Percentiles rank a stretch among this genome's conserved stretches.
Evolutionary conservation across 2,329 filamentous ascomycete species (phyloP).

Genomic region (Cordyceps fumosorosea): DNA sequence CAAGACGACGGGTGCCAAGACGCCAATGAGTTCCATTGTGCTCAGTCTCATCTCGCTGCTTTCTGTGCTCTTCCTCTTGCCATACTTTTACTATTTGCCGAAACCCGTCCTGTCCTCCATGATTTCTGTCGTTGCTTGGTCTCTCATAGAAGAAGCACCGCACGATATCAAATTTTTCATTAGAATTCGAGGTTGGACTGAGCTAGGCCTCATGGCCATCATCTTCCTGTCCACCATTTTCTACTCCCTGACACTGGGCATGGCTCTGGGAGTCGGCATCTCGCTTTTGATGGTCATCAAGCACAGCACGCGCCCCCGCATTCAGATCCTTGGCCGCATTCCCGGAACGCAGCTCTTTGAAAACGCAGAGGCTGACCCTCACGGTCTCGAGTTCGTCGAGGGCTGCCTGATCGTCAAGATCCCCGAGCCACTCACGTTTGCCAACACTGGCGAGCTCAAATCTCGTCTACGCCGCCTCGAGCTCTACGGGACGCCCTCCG

Average conservation of each 20-base stretch:
- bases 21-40: conserved; percentile 88
- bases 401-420: conserved; percentile 96
- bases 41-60: conserved; percentile 76
- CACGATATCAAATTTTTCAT: conserved; percentile 89
- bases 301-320: conserved; percentile 85
- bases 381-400: conserved; percentile 79
- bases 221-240: conserved; percentile 92
- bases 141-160: conserved; percentile 89
- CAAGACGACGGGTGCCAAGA: conserved; percentile 82
- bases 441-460: conserved; percentile 90
- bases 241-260: conserved; percentile 88
- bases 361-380: conserved; percentile 69
- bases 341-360: conserved; percentile 78
- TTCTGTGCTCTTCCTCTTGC: conserved; percentile 74
- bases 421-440: conserved; percentile 91
- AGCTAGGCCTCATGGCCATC: conserved; percentile 78
- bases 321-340: conserved; percentile 89
- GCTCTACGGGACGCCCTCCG: conserved; percentile 76
- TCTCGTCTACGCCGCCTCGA: conserved; percentile 76
- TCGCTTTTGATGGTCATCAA: conserved; percentile 85
- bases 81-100: conserved; percentile 93
- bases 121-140: conserved; percentile 92
- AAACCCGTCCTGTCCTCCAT: conserved; percentile 91
- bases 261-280: conserved; percentile 87
- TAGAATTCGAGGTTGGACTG: conserved; percentile 76